phyloP scores from a whole-genome alignment of 2,329 filamentous ascomycete species.

The Sporothrix brasiliensis region DNA sequence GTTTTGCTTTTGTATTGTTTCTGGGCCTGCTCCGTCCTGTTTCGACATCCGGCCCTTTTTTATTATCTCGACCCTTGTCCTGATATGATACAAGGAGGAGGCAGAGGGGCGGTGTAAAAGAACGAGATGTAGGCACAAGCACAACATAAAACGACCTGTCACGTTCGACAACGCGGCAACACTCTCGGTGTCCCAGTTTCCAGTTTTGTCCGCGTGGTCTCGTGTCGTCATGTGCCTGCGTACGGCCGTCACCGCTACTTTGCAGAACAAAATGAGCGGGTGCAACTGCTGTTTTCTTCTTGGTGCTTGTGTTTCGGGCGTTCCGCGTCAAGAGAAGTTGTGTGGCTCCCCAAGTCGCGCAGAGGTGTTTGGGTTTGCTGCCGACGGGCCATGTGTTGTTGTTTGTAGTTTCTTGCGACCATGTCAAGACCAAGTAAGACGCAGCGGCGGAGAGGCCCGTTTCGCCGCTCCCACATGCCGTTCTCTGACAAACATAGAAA shows the following conservation, averaged over 20 bases:
- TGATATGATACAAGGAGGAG: background rate
- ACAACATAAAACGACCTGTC: background rate
- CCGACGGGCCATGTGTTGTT: background rate
- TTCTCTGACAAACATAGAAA: background rate
- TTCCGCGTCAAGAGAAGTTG: background rate
- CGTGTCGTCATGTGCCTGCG: background rate
- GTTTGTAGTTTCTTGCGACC: background rate
- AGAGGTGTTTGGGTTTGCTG: background rate
- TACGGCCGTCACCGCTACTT: constrained; percentile 25
- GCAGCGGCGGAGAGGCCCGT: background rate
- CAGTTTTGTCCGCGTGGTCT: background rate
- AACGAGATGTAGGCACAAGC: background rate
- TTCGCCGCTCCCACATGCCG: background rate
- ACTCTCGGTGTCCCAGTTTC: background rate
- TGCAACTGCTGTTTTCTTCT: background rate
- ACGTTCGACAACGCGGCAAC: constrained; percentile 15
- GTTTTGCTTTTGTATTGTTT: too few relatives aligned
- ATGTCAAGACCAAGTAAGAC: background rate
- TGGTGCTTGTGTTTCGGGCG: background rate
- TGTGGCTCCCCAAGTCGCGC: constrained; percentile 11
- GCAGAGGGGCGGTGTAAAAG: background rate
- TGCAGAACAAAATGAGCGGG: background rate
- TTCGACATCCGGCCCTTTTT: background rate
- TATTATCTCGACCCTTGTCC: background rate
- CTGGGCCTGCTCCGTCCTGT: too few relatives aligned